phyloP scores from a whole-genome alignment of 108 stramenopile species.

The Cyclostephanos tholiformis region DNA sequence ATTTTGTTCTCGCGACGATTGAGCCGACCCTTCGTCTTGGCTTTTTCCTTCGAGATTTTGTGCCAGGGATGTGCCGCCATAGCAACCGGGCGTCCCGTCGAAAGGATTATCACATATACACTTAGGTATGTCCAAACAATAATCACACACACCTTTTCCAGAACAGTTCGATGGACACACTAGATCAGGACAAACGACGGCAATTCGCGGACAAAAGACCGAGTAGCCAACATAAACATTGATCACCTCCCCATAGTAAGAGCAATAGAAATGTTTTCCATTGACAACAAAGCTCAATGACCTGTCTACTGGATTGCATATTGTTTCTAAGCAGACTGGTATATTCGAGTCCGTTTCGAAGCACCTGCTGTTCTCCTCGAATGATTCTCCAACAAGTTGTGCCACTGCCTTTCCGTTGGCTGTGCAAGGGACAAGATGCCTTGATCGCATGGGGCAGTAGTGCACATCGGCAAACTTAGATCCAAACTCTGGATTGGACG shows the following conservation, averaged over 20 bases:
- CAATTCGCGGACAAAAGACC: constrained; percentile 37
- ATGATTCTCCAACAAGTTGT: constrained; percentile 24
- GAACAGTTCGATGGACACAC: constrained; percentile 48
- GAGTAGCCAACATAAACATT: constrained; percentile 39
- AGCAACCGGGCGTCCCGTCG: constrained; percentile 34
- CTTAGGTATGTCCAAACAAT: constrained; percentile 28
- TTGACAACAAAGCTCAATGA: constrained; percentile 34
- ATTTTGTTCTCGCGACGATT: too few species aligned
- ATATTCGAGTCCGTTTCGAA: constrained; percentile 31
- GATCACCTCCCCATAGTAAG: constrained; percentile 25
- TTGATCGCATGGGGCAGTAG: constrained; percentile 44
- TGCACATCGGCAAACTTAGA: constrained; percentile 28
- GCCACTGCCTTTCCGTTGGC: constrained; percentile 19
- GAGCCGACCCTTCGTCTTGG: too few species aligned
- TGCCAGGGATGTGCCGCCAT: not conserved
- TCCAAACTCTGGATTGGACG: constrained; percentile 35
- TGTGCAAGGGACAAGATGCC: constrained; percentile 41
- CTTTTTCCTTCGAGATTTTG: not conserved
- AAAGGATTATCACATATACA: constrained; percentile 46
- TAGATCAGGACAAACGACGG: constrained; percentile 43
- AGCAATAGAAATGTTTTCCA: constrained; percentile 33
- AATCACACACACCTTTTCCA: constrained; percentile 48
- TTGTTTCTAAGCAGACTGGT: constrained; percentile 39
- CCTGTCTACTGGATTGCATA: constrained; percentile 37
- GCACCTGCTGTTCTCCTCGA: constrained; percentile 43